Base-by-base conservation (phyloP, 495 filamentous ascomycete species). In the Daldinia bambusicola region DNA sequence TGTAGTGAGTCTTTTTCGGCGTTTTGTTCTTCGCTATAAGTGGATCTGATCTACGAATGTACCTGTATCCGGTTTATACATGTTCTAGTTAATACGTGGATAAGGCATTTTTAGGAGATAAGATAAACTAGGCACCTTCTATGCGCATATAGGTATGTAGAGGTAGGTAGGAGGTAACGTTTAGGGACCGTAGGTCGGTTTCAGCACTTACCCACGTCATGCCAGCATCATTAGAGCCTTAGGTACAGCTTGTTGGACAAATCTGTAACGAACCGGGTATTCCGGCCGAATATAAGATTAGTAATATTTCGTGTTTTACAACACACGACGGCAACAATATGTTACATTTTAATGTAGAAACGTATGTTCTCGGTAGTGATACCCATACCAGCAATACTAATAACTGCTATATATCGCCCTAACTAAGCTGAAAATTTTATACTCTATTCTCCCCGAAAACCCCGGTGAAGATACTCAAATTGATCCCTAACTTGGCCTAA, bases 181-280 rank as follows among this genome's bases (percentile, higher is more conserved):
- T 36, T 36, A 36, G 48, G 50, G 50, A 50, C 55, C 34, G 32
- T 30, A 51, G 50, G 34, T 32, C 14, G 41, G 37, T 53, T 62
- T 40, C 22, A 40, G 65, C 41, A 61, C 41, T 53, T 36, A 52
- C 41, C 26, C 70, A 73, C 70, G 66, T 73, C 66, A 69, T 69
- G 61, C 48, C 26, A 55, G 18, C 64, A 68, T 72, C 65, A 66
- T 58, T 41, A 61, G 38, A 55, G 48, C 22, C 51, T 31, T 26
- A 26, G 26, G 1, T 1, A 26, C 3, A 53, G 31, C 55, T 59
- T 55, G 20, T 43, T 32, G 40, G 55, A 20, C n/a, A 41, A 51
- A 31, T 43, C 20, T n/a, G 56, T 26, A 26, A 26, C 3, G 57
- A 59, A 51, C 64, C 55, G 55, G 41, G 9, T 55, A 52, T 61